A percentile compares a stretch with the other conserved stretches of the same genome.
These are phyloP conservation scores for Paraleonurus japonicus DNA, from an alignment of 257 asterid species.

Conservation along the genomic window DNA sequence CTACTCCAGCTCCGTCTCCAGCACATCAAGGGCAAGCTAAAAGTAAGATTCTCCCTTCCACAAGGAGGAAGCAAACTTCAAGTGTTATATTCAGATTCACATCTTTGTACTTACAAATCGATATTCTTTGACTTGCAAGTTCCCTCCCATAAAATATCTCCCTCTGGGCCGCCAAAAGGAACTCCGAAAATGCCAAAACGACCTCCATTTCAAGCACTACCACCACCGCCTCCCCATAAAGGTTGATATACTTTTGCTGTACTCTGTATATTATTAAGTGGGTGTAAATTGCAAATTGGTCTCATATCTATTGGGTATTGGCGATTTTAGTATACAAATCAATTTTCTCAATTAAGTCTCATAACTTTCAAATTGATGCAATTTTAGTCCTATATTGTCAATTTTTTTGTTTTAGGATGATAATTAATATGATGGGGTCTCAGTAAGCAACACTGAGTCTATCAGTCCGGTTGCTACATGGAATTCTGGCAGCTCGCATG, in stretches of 20 bases:
- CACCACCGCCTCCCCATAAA: conserved; percentile 90
- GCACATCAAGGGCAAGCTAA: conserved; percentile 37
- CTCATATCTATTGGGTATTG: no score
- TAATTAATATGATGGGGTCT: no score
- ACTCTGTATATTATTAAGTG: not conserved
- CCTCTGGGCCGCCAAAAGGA: conserved; percentile 41
- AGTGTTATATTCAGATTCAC: conserved; percentile 20
- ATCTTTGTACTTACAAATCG: conserved; percentile 29
- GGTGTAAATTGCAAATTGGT: no score
- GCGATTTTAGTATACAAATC: no score
- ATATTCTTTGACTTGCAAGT: conserved; percentile 44
- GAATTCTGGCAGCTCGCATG: not conserved
- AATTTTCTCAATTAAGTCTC: no score
- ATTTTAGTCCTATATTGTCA: no score
- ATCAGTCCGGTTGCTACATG: no score
- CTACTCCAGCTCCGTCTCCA: conserved; percentile 44
- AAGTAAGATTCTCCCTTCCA: conserved; percentile 37
- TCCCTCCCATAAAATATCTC: conserved; percentile 58
- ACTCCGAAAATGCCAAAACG: conserved; percentile 46
- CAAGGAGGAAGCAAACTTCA: not conserved
- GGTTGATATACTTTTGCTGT: conserved; percentile 41
- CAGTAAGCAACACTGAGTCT: no score
- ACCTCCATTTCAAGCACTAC: conserved; percentile 59
- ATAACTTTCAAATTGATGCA: no score
- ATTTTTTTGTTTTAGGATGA: no score